Percentiles rank a stretch among this genome's conserved stretches.
Evolutionary conservation across 345 rosid species (phyloP).

Genomic region (Ceriops zippeliana): DNA sequence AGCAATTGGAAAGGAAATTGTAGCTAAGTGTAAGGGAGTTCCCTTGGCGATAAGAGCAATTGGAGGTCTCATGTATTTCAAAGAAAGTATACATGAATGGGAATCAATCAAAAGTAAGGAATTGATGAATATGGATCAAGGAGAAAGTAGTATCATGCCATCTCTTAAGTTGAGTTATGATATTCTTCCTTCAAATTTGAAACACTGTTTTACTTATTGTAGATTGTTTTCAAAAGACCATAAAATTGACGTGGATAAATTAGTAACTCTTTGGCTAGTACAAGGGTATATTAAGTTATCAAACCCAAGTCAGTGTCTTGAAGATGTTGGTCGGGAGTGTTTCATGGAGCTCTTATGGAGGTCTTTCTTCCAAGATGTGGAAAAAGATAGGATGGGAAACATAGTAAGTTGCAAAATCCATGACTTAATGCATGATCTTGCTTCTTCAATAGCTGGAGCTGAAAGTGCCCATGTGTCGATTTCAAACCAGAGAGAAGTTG

Average conservation of each 20-base stretch:
- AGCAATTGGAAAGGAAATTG: conserved; percentile 14
- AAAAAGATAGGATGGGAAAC: background rate
- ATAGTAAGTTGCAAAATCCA: conserved; percentile 12
- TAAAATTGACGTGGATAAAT: background rate
- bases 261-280: conserved; percentile 25
- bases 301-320: background rate
- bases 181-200: conserved; percentile 24
- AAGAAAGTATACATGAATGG: conserved; percentile 14
- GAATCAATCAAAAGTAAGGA: too few species aligned
- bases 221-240: conserved; percentile 23
- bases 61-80: conserved; percentile 9
- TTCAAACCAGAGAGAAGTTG: accelerated
- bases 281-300: conserved; percentile 16
- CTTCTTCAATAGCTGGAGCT: background rate
- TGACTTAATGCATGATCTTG: conserved; percentile 28
- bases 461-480: background rate
- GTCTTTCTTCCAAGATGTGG: conserved; percentile 24
- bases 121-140: background rate
- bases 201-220: conserved; percentile 32
- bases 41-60: conserved; percentile 17
- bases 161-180: conserved; percentile 27
- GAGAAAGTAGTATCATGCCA: background rate
- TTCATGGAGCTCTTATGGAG: background rate
- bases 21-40: conserved; percentile 8
- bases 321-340: background rate